Base-by-base conservation (phyloP, 164 flowering plant genomes). In the Houttuynia cordata region DNA sequence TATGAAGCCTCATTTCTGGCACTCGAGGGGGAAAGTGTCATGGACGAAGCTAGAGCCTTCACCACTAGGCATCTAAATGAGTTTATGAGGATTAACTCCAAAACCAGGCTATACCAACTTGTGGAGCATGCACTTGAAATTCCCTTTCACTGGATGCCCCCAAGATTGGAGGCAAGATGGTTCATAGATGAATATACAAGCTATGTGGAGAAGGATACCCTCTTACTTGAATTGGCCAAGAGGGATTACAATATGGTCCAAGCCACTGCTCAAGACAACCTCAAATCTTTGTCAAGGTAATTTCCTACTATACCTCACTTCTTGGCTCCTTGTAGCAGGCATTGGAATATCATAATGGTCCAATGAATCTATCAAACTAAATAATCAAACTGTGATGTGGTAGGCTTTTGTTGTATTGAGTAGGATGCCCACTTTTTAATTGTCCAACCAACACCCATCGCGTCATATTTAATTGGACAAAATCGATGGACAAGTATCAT, bases 171-270 rank as follows among this genome's bases (percentile, higher is more conserved):
- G n/a, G 74, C 65, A 40, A 77, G 70, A 55, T 70, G 79, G 75
- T 67, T 57, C 40, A 73, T 77, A 8, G 61, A 67, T 24, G 47
- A 23, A 7, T 75, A 53, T 20, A 64, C 68, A 45, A 59, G 40
- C 9, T 42, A 60, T 9, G 40, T 57, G 1, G 39, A 60, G 1
- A 53, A 24, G 56, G 50, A 75, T 47, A 63, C 60, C 20, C 13
- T 0, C 57, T 22, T 76, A 45, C 62, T 78, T 59, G 73, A 69
- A n/a, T 60, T 78, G 34, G 80, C 81, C 3, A 76, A 76, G 64
- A 56, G 74, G 9, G 72, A 76, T 21, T 80, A 76, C 70, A 80
- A 80, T 51, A 58, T 61, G 60, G 74, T 75, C 54, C 82, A 80
- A 73, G 73, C 79, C 47, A 34, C 47, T 14, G 72, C 67, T 18